Percentiles rank a stretch among this genome's conserved stretches.
phyloP scores from a whole-genome alignment of 768 basidiomycete species.

The Hygrophorus pudorinus region DNA sequence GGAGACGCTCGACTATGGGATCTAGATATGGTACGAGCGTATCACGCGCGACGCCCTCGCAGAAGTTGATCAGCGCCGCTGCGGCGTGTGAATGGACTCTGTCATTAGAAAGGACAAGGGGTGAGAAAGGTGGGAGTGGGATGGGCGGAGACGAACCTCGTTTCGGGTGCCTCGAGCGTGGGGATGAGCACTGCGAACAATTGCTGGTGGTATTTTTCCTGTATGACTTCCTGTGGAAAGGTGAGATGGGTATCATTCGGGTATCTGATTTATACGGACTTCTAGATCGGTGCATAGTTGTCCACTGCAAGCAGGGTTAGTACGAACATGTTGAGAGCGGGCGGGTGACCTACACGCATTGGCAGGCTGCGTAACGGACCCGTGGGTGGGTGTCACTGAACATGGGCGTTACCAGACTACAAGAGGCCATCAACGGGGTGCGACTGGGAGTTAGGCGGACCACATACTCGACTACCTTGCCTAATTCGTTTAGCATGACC shows the following conservation, averaged over 20 bases:
- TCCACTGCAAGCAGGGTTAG: slow-evolving; percentile 37
- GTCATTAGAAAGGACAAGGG: slow-evolving; percentile 1
- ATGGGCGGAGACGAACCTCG: slow-evolving; percentile 37
- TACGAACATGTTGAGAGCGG: neutral
- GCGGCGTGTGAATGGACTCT: slow-evolving; percentile 86
- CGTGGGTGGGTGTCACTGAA: slow-evolving; percentile 72
- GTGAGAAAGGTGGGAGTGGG: neutral
- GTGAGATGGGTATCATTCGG: neutral
- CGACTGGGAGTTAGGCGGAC: neutral
- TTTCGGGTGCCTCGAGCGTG: slow-evolving; percentile 65
- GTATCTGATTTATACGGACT: slow-evolving; percentile 26
- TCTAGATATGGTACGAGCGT: slow-evolving; percentile 72
- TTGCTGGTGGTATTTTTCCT: slow-evolving; percentile 55
- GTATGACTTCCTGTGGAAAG: slow-evolving; percentile 59
- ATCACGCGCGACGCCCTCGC: slow-evolving; percentile 72
- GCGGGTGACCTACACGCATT: slow-evolving; percentile 58
- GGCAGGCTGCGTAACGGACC: slow-evolving; percentile 72
- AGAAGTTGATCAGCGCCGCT: slow-evolving; percentile 84
- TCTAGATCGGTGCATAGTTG: slow-evolving; percentile 87
- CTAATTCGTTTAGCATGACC: slow-evolving; percentile 76
- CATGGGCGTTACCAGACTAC: slow-evolving; percentile 65
- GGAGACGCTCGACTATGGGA: slow-evolving; percentile 62
- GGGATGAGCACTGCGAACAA: slow-evolving; percentile 64
- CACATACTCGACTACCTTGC: slow-evolving; percentile 71
- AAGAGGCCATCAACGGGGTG: neutral